Base-by-base conservation (phyloP, 495 filamentous ascomycete genomes). In the Daldinia grandis region DNA sequence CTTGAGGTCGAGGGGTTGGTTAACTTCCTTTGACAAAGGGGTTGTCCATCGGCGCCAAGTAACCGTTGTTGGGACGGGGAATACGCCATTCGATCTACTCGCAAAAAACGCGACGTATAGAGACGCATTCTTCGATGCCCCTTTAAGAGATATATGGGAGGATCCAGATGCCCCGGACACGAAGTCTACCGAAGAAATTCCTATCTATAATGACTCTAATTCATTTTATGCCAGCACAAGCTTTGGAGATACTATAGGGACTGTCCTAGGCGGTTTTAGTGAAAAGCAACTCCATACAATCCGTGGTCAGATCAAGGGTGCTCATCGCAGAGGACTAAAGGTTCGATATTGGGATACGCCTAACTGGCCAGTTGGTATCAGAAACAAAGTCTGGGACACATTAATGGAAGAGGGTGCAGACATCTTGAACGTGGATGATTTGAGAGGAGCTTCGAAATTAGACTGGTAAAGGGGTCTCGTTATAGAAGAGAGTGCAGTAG, bases 321-420 rank as follows among this genome's bases (percentile, higher is more conserved):
- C 93, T 10, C 89, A 93, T 69, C 76, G 76, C 17, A 86, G 87
- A 71, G 92, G 93, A 0, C 79, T 96, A 38, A 89, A 88, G 68
- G 89, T 87, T 6, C 78, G 93, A 44, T 96, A 94, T 76, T 96
- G 93, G 93, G 87, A 88, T n/a, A 73, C 90, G 24, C 92, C 93
- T 0, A 78, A 78, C 61, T 96, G 93, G 92, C 92, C 93, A 10
- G 78, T 90, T n/a, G 85, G 87, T 54, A 69, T 90, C 71, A 81
- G 93, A 44, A 91, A 95, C 78, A 83, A 87, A 62, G 79, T 96
- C 17, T 96, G 93, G 93, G 79, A 87, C 53, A 83, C 90, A 3
- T 75, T 97, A n/a, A 82, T 89, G 28, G 78, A 83, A 47, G 91
- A 93, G 69, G 92, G 92, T 0, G 89, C 90, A 19, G 87, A 88